phyloP scores from a whole-genome alignment of 371 early-diverging fungal genomes.

The Cladochytrium tenue region DNA sequence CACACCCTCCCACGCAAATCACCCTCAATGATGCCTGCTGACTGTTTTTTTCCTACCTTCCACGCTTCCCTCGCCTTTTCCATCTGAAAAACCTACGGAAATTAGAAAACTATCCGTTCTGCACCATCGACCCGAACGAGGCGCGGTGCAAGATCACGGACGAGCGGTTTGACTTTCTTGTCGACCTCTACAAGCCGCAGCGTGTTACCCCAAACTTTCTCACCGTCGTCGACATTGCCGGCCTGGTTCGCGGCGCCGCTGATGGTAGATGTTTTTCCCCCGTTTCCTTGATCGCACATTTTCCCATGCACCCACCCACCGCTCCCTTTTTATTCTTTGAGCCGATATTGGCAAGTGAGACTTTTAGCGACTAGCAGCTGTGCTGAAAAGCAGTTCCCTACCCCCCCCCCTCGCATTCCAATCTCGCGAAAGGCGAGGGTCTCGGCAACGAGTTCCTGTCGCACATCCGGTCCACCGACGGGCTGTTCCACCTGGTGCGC shows the following conservation, averaged over 20 bases:
- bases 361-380: too few species aligned
- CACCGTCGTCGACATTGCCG: slow-evolving; percentile 98
- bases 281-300: not conserved
- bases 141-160: slow-evolving; percentile 92
- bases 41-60: too few species aligned
- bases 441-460: slow-evolving; percentile 97
- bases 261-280: not conserved
- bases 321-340: too few species aligned
- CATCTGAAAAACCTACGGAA: too few species aligned
- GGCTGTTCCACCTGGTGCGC: slow-evolving; percentile 95
- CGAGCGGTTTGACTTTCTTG: slow-evolving; percentile 87
- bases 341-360: too few species aligned
- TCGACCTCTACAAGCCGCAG: slow-evolving; percentile 72
- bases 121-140: slow-evolving; percentile 81
- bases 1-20: too few species aligned
- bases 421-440: slow-evolving; percentile 58
- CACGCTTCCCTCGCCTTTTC: slow-evolving; percentile 41
- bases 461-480: slow-evolving; percentile 96
- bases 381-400: too few species aligned
- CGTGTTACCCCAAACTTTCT: slow-evolving; percentile 58
- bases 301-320: too few species aligned
- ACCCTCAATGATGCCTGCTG: too few species aligned
- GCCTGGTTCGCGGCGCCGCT: slow-evolving; percentile 80
- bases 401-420: too few species aligned
- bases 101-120: slow-evolving; percentile 66